These are phyloP conservation scores for Penicillium malachiteum DNA, from an alignment of 495 filamentous ascomycete species.

Conservation along the genomic window DNA sequence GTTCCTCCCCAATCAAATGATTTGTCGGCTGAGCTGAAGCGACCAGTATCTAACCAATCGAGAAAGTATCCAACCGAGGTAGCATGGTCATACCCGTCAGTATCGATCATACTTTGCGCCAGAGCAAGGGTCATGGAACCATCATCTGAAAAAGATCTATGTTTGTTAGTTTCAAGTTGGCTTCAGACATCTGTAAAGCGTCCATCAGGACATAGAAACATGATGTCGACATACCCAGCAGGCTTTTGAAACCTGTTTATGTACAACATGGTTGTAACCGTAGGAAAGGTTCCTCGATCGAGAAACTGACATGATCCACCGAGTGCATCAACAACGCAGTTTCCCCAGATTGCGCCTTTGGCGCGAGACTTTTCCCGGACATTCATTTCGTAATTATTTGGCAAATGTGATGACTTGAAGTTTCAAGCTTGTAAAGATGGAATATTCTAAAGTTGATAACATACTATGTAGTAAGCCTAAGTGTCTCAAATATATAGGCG, in stretches of 20 bases:
- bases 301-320: constrained; percentile 48
- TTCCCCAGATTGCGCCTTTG: constrained; percentile 42
- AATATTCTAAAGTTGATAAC: too few species aligned
- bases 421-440: too few species aligned
- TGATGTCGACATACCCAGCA: constrained; percentile 15
- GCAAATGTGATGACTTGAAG: background rate
- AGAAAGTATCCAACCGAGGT: constrained; percentile 36
- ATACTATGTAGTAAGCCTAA: too few species aligned
- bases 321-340: constrained; percentile 48
- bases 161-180: constrained; percentile 8
- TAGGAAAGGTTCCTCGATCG: constrained; percentile 34
- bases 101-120: constrained; percentile 39
- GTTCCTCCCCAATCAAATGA: constrained; percentile 45
- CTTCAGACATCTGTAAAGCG: too few species aligned
- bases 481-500: too few species aligned
- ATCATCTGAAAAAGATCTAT: constrained; percentile 49
- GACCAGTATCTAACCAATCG: constrained; percentile 36
- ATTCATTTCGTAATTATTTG: constrained; percentile 6
- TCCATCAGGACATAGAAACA: background rate
- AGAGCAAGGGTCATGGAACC: constrained; percentile 49
- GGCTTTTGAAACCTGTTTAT: constrained; percentile 22
- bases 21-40: constrained; percentile 33
- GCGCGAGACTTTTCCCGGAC: constrained; percentile 24
- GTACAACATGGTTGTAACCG: constrained; percentile 27
- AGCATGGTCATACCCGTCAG: constrained; percentile 22